Evolutionary conservation across 306 rosid species (phyloP).

Genomic region (Arachis stenosperma): DNA sequence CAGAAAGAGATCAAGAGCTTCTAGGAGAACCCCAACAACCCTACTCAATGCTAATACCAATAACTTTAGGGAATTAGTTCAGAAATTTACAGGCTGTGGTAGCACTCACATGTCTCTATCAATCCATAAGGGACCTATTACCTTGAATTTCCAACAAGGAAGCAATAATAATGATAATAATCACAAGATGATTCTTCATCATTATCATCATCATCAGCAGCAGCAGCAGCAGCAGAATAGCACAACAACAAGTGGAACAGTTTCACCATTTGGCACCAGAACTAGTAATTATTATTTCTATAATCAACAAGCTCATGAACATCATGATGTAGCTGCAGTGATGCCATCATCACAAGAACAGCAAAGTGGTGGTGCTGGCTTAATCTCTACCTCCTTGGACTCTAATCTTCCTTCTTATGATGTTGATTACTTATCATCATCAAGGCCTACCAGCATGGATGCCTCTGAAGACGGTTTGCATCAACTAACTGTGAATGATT

Average conservation of each 20-base stretch:
- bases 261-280: slow-evolving; percentile 17
- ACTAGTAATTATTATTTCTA: background rate
- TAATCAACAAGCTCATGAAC: background rate
- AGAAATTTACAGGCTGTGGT: slow-evolving; percentile 70
- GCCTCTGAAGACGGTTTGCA: slow-evolving; percentile 35
- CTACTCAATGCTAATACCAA: slow-evolving; percentile 69
- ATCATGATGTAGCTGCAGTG: slow-evolving; percentile 18
- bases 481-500: slow-evolving; percentile 7
- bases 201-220: too few species aligned
- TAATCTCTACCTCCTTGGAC: too few species aligned
- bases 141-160: slow-evolving; percentile 59
- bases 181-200: too few species aligned
- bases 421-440: background rate
- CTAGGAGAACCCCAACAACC: slow-evolving; percentile 68
- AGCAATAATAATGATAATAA: background rate
- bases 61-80: slow-evolving; percentile 71
- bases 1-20: slow-evolving; percentile 57
- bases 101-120: slow-evolving; percentile 36
- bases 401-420: background rate
- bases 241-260: background rate
- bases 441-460: slow-evolving; percentile 19
- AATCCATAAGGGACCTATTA: slow-evolving; percentile 64
- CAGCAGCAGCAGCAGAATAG: too few species aligned
- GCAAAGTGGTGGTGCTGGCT: background rate
- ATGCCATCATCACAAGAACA: slow-evolving; percentile 5